Base-by-base conservation (phyloP, 768 basidiomycete genomes). In the Bullera alba region DNA sequence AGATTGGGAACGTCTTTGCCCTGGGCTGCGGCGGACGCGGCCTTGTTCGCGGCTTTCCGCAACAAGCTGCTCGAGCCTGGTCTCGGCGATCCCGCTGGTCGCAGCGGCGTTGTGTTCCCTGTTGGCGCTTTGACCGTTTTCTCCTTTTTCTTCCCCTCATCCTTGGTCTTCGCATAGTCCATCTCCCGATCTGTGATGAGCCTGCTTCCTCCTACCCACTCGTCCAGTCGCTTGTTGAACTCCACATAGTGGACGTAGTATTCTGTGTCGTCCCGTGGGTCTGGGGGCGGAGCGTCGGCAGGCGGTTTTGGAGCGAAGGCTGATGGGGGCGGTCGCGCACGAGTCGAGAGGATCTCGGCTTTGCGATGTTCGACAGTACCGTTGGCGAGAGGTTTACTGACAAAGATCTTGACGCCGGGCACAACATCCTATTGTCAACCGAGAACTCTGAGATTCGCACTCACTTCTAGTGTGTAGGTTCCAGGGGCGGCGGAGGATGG, bases 241-340 rank as follows among this genome's bases (percentile, higher is more conserved):
- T 88, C 83, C 62, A 96, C 90, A 84, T 93, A 99, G 67, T 99
- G 95, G 17, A 97, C 89, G 67, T 97, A 99, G 77, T 83, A 97
- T 72, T 97, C 92, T 72, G 81, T 80, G 61, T 85, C 83, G 70
- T 90, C 87, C 63, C 84, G 84, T 7, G 81, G 79, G 35, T 73
- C 65, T n/a, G 77, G 77, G 34, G 79, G 77, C 37, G 80, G 77
- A 43, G 79, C 77, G 55, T 77, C 76, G 1, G 71, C 48, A 34
- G 57, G 50, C 5, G 64, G 61, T 28, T 56, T 44, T 16, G 65
- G 66, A 15, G 60, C 69, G 38, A 69, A 72, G 1, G 67, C 67
- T 35, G 72, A 73, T 35, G 57, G 57, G 44, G 57, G 76, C 32
- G 84, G 83, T 73, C 85, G 86, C 69, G 92, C 88, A 42, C 95